phyloP scores from a whole-genome alignment of 768 basidiomycete species.

The Pleurotus giganteus region DNA sequence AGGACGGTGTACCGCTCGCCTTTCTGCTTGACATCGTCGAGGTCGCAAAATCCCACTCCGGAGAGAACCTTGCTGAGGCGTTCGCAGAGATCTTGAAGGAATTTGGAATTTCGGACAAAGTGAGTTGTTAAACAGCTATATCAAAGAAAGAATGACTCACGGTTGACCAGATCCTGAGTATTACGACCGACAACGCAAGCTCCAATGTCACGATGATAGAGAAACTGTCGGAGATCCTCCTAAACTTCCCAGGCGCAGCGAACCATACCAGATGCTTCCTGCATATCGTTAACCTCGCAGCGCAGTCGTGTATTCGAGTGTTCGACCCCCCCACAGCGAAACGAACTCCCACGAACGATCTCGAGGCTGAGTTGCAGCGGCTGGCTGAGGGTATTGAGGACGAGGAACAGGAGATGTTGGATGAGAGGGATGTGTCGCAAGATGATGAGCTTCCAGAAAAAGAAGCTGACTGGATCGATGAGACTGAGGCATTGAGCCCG shows the following conservation, averaged over 20 bases:
- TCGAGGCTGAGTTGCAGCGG: background rate
- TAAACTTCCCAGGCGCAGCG: constrained; percentile 16
- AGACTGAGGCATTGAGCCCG: background rate
- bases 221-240: constrained; percentile 20
- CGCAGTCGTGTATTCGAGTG: constrained; percentile 25
- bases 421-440: background rate
- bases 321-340: constrained; percentile 29
- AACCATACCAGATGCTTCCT: constrained; percentile 33
- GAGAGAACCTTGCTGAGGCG: constrained; percentile 30
- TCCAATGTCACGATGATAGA: constrained; percentile 33
- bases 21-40: constrained; percentile 37
- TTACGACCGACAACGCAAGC: constrained; percentile 35
- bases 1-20: constrained; percentile 21
- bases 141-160: background rate
- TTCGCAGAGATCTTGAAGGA: constrained; percentile 31
- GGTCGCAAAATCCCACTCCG: constrained; percentile 31
- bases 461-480: no score
- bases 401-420: constrained; percentile 6
- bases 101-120: constrained; percentile 33
- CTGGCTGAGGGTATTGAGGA: constrained; percentile 9
- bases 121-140: constrained; percentile 15
- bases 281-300: constrained; percentile 37
- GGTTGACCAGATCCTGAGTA: constrained; percentile 24
- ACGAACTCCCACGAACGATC: background rate
- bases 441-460: no score